Percentiles rank a stretch among this genome's conserved stretches.
Evolutionary conservation across 176 grass and related monocot genomes (phyloP).

Genomic region (Microstegium vimineum): DNA sequence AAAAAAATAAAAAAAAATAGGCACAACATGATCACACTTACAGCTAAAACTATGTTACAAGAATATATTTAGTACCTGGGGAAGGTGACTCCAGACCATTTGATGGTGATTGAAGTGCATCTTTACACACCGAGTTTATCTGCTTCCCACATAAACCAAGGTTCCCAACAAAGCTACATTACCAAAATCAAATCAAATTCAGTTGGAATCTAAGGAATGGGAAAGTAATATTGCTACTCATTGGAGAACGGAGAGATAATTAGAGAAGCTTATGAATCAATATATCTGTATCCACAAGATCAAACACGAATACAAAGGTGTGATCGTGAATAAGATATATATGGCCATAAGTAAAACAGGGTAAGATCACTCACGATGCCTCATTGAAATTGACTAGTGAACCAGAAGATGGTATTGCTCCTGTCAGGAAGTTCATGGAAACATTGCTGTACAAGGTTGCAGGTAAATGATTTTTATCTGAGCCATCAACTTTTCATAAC

Average conservation of each 20-base stretch:
- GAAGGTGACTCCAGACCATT: conserved; percentile 45
- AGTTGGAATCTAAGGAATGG: conserved; percentile 13
- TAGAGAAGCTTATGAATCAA: neutral
- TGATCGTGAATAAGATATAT: conserved; percentile 10
- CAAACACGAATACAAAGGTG: neutral
- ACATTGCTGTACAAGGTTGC: conserved; percentile 71
- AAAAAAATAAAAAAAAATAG: too few relatives aligned
- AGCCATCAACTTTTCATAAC: neutral
- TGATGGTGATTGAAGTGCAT: conserved; percentile 61
- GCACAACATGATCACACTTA: neutral
- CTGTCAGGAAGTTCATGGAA: conserved; percentile 97
- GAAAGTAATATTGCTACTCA: neutral
- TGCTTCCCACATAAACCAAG: conserved; percentile 92
- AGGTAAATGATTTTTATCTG: neutral
- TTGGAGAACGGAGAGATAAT: conserved; percentile 1
- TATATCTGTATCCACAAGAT: neutral
- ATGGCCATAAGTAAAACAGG: conserved; percentile 4
- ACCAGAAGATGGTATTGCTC: conserved; percentile 73
- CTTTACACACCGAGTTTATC: conserved; percentile 80
- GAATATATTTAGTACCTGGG: conserved; percentile 42
- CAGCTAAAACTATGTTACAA: neutral
- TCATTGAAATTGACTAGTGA: conserved; percentile 78
- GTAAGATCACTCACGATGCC: conserved; percentile 73
- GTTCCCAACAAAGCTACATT: conserved; percentile 71
- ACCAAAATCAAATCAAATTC: conserved; percentile 17